A percentile compares a stretch with the other conserved stretches of the same genome.
phyloP scores from a whole-genome alignment of 768 basidiomycete genomes.

The Auricularia heimuer region DNA sequence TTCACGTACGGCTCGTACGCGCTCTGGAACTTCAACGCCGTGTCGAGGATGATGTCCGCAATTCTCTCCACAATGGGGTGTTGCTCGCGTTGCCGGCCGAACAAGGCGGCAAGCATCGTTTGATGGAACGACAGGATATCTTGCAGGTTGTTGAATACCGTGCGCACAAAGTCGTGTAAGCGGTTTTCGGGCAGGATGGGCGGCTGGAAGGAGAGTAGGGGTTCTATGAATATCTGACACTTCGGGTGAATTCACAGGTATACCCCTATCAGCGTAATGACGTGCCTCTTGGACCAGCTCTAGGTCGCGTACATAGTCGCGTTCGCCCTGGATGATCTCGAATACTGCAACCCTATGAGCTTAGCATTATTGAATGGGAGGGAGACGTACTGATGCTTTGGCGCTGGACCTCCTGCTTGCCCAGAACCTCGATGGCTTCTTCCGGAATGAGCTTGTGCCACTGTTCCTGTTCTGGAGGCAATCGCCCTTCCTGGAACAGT shows the following conservation, averaged over 20 bases:
- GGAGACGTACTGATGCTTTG: constrained; percentile 33
- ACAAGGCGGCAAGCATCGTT: constrained; percentile 60
- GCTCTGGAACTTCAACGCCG: constrained; percentile 37
- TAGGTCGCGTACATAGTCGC: constrained; percentile 79
- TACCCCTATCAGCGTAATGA: background rate
- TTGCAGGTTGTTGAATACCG: constrained; percentile 78
- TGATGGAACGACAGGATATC: constrained; percentile 60
- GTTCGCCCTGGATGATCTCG: constrained; percentile 83
- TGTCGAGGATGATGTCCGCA: constrained; percentile 76
- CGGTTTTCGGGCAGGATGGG: constrained; percentile 50
- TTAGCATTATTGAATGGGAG: background rate
- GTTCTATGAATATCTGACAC: constrained; percentile 60
- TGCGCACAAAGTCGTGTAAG: constrained; percentile 56
- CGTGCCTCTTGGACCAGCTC: constrained; percentile 55
- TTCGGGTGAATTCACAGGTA: constrained; percentile 3
- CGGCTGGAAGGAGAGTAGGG: constrained; percentile 49
- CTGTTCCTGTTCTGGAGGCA: constrained; percentile 61
- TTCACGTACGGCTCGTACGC: constrained; percentile 80
- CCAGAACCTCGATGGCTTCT: constrained; percentile 60
- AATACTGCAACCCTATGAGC: constrained; percentile 43
- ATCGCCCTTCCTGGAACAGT: constrained; percentile 57
- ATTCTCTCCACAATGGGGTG: constrained; percentile 76
- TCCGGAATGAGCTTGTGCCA: constrained; percentile 75
- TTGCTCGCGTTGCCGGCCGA: constrained; percentile 72
- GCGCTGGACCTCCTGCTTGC: constrained; percentile 68